Evolutionary conservation across 208 protist species (phyloP).

Genomic region (Leishmania braziliensis): DNA sequence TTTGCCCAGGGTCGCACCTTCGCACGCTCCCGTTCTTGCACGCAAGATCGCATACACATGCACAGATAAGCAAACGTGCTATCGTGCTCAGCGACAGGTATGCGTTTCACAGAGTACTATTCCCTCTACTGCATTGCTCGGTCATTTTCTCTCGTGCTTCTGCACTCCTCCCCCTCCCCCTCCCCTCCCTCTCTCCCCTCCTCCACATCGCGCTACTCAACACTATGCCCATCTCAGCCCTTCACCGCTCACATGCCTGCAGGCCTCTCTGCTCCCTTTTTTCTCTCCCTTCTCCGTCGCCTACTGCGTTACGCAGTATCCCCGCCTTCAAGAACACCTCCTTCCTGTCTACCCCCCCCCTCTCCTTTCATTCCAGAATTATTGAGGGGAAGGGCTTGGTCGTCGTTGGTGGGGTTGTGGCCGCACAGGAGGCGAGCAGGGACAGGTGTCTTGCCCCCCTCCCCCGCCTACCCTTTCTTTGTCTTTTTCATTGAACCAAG

Average conservation of each 20-base stretch:
- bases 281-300: neutral
- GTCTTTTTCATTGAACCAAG: neutral
- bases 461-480: neutral
- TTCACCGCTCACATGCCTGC: neutral
- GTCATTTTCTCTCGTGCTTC: neutral
- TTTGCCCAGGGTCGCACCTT: neutral
- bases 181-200: neutral
- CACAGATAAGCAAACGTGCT: neutral
- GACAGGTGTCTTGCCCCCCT: neutral
- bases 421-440: neutral
- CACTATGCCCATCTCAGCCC: neutral
- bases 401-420: neutral
- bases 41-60: neutral
- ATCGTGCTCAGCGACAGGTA: neutral
- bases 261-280: slow-evolving; percentile 6
- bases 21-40: neutral
- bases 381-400: neutral
- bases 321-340: neutral
- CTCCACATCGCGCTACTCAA: neutral
- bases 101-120: neutral
- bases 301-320: slow-evolving; percentile 1
- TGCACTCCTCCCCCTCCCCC: neutral
- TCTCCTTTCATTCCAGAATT: neutral
- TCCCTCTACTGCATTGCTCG: neutral
- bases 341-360: neutral